Evolutionary conservation across 805 yeast genomes (phyloP).

Genomic region (Komagataella phaffii): DNA sequence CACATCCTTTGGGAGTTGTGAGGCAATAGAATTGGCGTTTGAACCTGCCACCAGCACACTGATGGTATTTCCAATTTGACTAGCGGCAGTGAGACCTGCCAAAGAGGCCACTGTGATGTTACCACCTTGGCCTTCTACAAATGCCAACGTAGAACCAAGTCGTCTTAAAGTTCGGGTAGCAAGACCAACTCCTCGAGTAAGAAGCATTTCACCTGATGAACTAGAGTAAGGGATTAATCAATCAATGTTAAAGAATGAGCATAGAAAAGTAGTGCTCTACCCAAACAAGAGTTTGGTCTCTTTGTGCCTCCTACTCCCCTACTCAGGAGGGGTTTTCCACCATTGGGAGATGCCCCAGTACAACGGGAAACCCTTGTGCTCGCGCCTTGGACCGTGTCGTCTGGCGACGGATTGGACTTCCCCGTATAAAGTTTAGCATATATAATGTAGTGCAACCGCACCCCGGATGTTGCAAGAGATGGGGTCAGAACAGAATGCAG

Average conservation of each 20-base stretch:
- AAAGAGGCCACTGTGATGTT: slow-evolving; percentile 54
- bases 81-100: slow-evolving; percentile 68
- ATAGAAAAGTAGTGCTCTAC: background rate
- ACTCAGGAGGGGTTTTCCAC: background rate
- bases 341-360: background rate
- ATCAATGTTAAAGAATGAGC: background rate
- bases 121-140: slow-evolving; percentile 50
- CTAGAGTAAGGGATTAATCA: background rate
- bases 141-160: slow-evolving; percentile 60
- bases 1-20: slow-evolving; percentile 36
- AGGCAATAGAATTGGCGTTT: slow-evolving; percentile 34
- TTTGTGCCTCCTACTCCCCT: too few species aligned
- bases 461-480: background rate
- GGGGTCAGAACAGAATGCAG: background rate
- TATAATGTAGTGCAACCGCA: background rate
- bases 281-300: background rate
- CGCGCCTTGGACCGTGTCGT: background rate
- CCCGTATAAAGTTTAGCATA: background rate
- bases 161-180: slow-evolving; percentile 9
- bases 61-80: slow-evolving; percentile 59
- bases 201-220: background rate
- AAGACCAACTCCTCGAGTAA: background rate
- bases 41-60: slow-evolving; percentile 70
- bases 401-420: background rate
- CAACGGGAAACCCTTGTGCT: background rate